Evolutionary conservation across 2,329 filamentous ascomycete species (phyloP).

Genomic region (Zasmidium cellare): DNA sequence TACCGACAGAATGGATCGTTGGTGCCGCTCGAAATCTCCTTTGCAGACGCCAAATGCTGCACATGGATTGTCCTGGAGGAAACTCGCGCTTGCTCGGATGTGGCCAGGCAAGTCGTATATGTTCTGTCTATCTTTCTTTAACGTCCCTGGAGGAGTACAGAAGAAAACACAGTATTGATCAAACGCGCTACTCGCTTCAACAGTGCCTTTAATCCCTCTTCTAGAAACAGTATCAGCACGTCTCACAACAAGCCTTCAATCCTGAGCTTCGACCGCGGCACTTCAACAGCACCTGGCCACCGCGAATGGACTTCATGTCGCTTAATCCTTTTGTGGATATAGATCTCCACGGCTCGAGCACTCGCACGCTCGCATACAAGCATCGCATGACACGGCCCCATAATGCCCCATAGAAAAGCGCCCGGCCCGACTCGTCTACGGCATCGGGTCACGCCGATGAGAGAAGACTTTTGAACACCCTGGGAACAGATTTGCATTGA

Average conservation of each 20-base stretch:
- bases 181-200: too few species aligned
- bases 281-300: not conserved
- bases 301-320: conserved; percentile 4
- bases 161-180: too few species aligned
- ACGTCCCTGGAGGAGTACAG: too few species aligned
- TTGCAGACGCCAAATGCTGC: not conserved
- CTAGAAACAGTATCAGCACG: not conserved
- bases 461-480: conserved; percentile 4
- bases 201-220: too few species aligned
- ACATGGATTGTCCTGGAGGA: conserved; percentile 1
- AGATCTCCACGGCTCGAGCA: conserved; percentile 4
- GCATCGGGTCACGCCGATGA: not conserved
- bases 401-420: conserved; percentile 1
- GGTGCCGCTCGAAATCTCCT: not conserved
- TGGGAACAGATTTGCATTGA: not conserved
- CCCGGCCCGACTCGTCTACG: conserved; percentile 1
- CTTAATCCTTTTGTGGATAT: conserved; percentile 2
- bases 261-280: not conserved
- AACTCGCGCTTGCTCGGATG: conserved; percentile 6
- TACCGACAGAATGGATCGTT: too few species aligned
- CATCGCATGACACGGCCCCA: conserved; percentile 4
- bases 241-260: not conserved
- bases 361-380: conserved; percentile 4
- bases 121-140: not conserved
- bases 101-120: not conserved